These are phyloP conservation scores for Crucibulum laeve DNA, from an alignment of 768 basidiomycete genomes.

Conservation along the genomic window DNA sequence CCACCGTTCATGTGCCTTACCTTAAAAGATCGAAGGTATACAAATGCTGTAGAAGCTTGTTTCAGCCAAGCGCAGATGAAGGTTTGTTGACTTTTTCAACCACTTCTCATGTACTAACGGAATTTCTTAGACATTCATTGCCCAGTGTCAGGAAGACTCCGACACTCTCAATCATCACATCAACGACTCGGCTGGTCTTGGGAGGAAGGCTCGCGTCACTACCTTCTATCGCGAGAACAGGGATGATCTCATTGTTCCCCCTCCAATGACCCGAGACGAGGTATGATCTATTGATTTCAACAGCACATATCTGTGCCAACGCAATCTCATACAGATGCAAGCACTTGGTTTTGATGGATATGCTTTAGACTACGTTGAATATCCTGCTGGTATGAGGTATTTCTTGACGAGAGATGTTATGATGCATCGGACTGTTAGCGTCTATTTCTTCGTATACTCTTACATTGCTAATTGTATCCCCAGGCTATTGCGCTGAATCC, in stretches of 20 bases:
- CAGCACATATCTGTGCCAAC: background rate
- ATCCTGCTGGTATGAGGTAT: constrained; percentile 68
- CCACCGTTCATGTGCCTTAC: constrained; percentile 74
- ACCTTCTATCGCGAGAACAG: constrained; percentile 59
- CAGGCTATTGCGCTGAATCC: constrained; percentile 62
- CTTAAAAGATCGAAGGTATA: constrained; percentile 59
- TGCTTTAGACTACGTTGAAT: constrained; percentile 77
- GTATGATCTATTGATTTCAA: constrained; percentile 28
- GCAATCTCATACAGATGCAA: constrained; percentile 41
- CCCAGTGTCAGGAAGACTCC: constrained; percentile 81
- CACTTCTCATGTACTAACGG: background rate
- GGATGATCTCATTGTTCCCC: constrained; percentile 29
- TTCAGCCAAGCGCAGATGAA: constrained; percentile 56
- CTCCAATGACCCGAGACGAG: constrained; percentile 59
- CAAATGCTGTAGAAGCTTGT: constrained; percentile 70
- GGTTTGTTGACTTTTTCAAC: constrained; percentile 34
- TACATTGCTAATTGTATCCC: background rate
- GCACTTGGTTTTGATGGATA: constrained; percentile 73
- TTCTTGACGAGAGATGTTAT: constrained; percentile 62
- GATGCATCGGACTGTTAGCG: constrained; percentile 57
- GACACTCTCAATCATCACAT: constrained; percentile 61
- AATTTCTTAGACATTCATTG: constrained; percentile 69
- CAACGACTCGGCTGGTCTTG: constrained; percentile 58
- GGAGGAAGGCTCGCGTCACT: constrained; percentile 50
- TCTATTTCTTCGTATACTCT: background rate